These are phyloP conservation scores for Microcyclosporella mali DNA, from an alignment of 2,329 filamentous ascomycete genomes.

Conservation along the genomic window DNA sequence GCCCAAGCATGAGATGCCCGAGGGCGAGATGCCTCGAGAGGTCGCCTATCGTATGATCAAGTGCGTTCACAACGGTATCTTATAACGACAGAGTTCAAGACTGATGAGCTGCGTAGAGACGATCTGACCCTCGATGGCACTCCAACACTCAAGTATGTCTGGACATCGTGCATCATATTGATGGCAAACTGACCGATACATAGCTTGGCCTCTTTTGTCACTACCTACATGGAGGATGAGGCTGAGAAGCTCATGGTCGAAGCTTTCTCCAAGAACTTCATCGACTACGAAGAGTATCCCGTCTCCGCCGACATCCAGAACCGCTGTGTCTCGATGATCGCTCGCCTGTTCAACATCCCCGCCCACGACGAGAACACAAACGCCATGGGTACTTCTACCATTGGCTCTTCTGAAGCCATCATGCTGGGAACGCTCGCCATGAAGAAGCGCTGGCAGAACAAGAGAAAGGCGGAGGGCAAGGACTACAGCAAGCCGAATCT, in stretches of 20 bases:
- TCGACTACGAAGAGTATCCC: constrained; percentile 47
- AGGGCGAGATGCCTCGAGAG: constrained; percentile 81
- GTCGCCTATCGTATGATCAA: constrained; percentile 97
- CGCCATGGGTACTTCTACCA: constrained; percentile 78
- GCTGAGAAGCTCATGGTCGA: constrained; percentile 94
- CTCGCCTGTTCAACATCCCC: constrained; percentile 78
- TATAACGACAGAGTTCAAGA: neutral
- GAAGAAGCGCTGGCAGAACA: constrained; percentile 92
- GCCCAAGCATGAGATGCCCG: constrained; percentile 79
- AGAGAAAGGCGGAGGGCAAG: constrained; percentile 75
- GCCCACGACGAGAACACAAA: constrained; percentile 48
- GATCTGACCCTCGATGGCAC: constrained; percentile 87
- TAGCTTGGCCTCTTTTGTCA: constrained; percentile 86
- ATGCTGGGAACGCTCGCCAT: constrained; percentile 80
- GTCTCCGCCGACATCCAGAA: constrained; percentile 61
- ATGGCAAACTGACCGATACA: constrained; percentile 13
- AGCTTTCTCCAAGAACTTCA: constrained; percentile 87
- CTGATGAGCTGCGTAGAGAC: constrained; percentile 44
- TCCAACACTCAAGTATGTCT: constrained; percentile 73
- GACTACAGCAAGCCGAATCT: constrained; percentile 77
- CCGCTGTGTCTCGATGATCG: constrained; percentile 71
- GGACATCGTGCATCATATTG: neutral
- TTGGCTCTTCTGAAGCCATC: constrained; percentile 85
- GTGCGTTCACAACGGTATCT: constrained; percentile 20
- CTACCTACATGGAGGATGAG: constrained; percentile 97